These are phyloP conservation scores for Amanita pseudoporphyria DNA, from an alignment of 768 basidiomycete genomes.

Conservation along the genomic window DNA sequence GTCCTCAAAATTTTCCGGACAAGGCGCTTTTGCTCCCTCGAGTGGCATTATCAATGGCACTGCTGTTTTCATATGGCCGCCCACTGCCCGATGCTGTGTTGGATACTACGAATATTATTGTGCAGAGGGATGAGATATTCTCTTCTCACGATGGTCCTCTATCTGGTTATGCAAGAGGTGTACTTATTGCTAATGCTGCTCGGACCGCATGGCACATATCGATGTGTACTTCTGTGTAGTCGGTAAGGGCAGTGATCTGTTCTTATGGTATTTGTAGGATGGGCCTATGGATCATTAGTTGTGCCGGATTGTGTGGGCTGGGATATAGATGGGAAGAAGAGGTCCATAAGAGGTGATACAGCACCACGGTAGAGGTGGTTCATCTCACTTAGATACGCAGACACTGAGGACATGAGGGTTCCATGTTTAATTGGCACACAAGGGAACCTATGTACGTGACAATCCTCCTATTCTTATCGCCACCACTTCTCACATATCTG, in stretches of 20 bases:
- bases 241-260: conserved; percentile 36
- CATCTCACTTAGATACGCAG: no score
- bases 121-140: conserved; percentile 61
- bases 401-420: not conserved
- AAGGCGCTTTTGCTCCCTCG: conserved; percentile 78
- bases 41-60: conserved; percentile 62
- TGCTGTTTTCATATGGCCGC: conserved; percentile 57
- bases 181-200: conserved; percentile 69
- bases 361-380: no score
- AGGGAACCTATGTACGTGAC: not conserved
- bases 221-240: conserved; percentile 56
- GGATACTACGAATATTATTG: conserved; percentile 27
- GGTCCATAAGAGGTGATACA: conserved; percentile 41
- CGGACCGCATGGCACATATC: conserved; percentile 74
- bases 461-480: not conserved
- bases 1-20: conserved; percentile 79
- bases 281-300: conserved; percentile 72
- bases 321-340: conserved; percentile 78
- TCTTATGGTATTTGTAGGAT: conserved; percentile 33
- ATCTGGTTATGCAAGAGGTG: conserved; percentile 67
- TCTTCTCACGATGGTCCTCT: conserved; percentile 59
- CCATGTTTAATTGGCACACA: not conserved
- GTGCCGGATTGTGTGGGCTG: conserved; percentile 79
- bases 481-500: not conserved
- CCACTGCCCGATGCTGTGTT: conserved; percentile 37